These are phyloP conservation scores for Xylariaceae sp. DNA, from an alignment of 2,329 filamentous ascomycete species.

Conservation along the genomic window DNA sequence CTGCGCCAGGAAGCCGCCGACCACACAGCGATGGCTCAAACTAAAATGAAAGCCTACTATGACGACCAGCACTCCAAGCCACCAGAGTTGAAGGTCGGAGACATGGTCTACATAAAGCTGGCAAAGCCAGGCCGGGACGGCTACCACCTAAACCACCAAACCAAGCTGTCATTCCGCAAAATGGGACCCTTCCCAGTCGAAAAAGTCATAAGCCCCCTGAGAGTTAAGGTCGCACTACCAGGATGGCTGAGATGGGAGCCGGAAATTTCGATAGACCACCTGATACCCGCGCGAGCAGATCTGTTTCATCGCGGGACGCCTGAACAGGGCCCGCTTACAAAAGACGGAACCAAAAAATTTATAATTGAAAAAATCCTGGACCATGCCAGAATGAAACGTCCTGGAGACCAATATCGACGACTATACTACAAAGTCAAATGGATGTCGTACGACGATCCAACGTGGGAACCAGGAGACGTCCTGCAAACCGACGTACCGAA, in stretches of 20 bases:
- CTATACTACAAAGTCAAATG: neutral
- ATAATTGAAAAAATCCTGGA: neutral
- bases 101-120: conserved; percentile 1
- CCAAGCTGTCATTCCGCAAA: neutral
- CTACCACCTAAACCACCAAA: neutral
- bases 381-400: neutral
- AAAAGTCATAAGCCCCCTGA: neutral
- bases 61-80: neutral
- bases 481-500: neutral
- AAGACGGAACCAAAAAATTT: neutral
- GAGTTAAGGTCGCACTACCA: neutral
- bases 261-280: neutral
- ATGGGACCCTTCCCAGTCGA: neutral
- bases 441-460: neutral
- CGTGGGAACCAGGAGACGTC: neutral
- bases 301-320: neutral
- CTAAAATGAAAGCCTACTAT: neutral
- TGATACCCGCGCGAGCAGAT: neutral
- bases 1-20: neutral
- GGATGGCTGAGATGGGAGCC: neutral
- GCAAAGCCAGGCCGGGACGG: neutral
- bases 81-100: neutral
- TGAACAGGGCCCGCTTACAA: neutral
- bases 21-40: neutral
- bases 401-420: neutral